Base-by-base conservation (phyloP, 257 asterid genomes). In the Coffea eugenioides region DNA sequence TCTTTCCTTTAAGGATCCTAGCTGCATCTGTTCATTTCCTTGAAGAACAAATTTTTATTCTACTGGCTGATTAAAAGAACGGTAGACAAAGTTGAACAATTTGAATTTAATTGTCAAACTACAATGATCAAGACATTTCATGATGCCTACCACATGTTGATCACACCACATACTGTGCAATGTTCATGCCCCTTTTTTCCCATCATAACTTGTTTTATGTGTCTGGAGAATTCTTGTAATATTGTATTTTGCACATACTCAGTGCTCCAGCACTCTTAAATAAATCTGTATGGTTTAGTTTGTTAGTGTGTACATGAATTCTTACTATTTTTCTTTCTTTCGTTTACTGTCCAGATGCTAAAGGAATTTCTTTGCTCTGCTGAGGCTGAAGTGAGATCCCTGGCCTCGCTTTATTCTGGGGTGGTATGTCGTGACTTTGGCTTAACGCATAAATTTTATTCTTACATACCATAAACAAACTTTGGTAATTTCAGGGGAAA, bases 371-470 rank as follows among this genome's bases (percentile, higher is more conserved):
- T 85, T 74, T 82, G 77, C 45, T 83, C 80, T 73, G 97, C 94
- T 77, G 97, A 94, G 83, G 86, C 85, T 31, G 92, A 94, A 85
- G 97, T 89, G 84, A 83, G 88, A 82, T 91, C 98, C 56, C 87
- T 94, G 86, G 92, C 92, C 76, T 83, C 87, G 45, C 91, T 92
- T 64, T 92, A 90, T 84, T 83, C 96, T 21, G 92, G 82, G 80
- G 98, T 86, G 96, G 98, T 94, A 92, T 68, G 81, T 52, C 59
- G 36, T 23, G 21, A 27, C 81, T 76, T 65, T 69, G 61, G 62
- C 62, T 80, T 41, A 59, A 18, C 67, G 25, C 71, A 34, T 41
- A 45, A 11, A 27, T 65, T 76, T 41, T 57, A 20, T 41, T 27
- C 20, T 6, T 34, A 48, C 36, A 81, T 20, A 61, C 46, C 43